phyloP scores from a whole-genome alignment of 2,329 filamentous ascomycete genomes.

The Aaosphaeria arxii region DNA sequence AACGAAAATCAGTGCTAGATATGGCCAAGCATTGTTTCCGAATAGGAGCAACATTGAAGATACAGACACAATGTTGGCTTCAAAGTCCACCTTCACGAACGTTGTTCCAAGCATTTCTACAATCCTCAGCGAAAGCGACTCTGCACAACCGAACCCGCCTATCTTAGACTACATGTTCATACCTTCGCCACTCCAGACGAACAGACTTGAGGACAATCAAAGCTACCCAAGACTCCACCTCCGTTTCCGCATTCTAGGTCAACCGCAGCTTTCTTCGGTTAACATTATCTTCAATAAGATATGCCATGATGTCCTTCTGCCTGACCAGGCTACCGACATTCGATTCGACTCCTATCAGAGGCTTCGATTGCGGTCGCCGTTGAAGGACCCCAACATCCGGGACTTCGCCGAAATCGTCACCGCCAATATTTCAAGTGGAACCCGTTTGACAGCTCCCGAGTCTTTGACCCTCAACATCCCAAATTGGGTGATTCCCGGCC shows the following conservation, averaged over 20 bases:
- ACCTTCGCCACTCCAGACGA: constrained; percentile 16
- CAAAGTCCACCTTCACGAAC: neutral
- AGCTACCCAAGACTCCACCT: constrained; percentile 19
- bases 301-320: constrained; percentile 28
- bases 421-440: constrained; percentile 25
- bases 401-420: constrained; percentile 14
- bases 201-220: constrained; percentile 18
- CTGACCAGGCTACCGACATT: constrained; percentile 25
- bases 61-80: neutral
- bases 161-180: constrained; percentile 4
- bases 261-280: constrained; percentile 15
- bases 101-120: constrained; percentile 1
- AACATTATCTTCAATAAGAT: constrained; percentile 19
- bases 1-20: neutral
- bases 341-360: constrained; percentile 18
- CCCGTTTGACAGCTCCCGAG: constrained; percentile 23
- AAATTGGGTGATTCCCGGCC: constrained; percentile 22
- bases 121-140: constrained; percentile 1
- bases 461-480: constrained; percentile 24
- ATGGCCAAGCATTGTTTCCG: neutral
- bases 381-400: constrained; percentile 11
- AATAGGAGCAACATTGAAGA: neutral
- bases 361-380: constrained; percentile 10
- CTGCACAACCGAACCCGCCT: neutral
- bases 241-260: constrained; percentile 12